Evolutionary conservation across 2,329 filamentous ascomycete species (phyloP), one percentile per base, ranked within the genome.

Genomic region (Arthrobotrys conoides): DNA sequence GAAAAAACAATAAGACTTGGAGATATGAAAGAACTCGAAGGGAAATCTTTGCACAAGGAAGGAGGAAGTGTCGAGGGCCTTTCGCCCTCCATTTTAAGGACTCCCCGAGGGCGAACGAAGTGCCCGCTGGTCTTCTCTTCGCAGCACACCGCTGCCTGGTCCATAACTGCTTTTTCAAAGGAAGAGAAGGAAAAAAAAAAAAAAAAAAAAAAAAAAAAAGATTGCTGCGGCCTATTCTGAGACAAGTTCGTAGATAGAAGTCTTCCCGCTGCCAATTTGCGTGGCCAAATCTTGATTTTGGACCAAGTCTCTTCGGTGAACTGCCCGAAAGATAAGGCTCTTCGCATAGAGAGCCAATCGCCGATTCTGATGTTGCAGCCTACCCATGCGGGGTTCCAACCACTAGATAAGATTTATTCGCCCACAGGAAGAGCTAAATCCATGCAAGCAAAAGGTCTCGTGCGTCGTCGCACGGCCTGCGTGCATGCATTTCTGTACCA

Each of bases 311-410:
- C 66, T 66, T 66, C 18, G 49, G 48, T 63, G 36, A 76, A 61
- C 72, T 76, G 65, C 72, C 66, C 49, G 41, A 76, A 76, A 76
- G 72, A 76, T 71, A 76, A 70, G 64, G 57, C 57, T 55, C 49
- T 68, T 76, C 72, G 72, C 65, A 70, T 70, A 51, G 22, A 18
- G 33, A 51, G 46, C 72, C 72, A 76, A 76, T 76, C 66, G 57
- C 66, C 66, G 66, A 66, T 51, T 24, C 55, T 59, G 48, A 57
- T 66, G 65, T 20, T 51, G 44, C 64, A 53, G 24, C 64, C 24
- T 9, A 38, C 59, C 59, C 59, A 64, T 64, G 59, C 44, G 44
- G 38, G 55, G 53, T 66, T 22, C 41, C 38, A 66, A 36, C 59
- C 61, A 72, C 61, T 33, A 49, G 70, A 66, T 72, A 67, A 72